phyloP scores from a whole-genome alignment of 768 basidiomycete genomes.

The Psilocybe azurescens region DNA sequence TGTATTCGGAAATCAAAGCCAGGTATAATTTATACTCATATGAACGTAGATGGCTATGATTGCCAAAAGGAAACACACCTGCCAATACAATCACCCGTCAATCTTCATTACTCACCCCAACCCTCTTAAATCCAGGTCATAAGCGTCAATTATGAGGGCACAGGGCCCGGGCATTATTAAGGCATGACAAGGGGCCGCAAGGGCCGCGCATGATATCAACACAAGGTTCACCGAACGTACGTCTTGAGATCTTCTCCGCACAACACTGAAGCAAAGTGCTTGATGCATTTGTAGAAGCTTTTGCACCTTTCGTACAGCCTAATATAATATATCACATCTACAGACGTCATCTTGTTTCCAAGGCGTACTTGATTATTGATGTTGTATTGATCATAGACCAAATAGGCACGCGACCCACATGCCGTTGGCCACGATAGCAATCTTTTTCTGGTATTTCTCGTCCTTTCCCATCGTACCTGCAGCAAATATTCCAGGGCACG shows the following conservation, averaged over 20 bases:
- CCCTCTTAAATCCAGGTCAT: conserved; percentile 7
- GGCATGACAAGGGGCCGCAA: background rate
- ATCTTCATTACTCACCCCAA: conserved; percentile 14
- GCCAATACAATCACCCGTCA: conserved; percentile 3
- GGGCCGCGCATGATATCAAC: background rate
- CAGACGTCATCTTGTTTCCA: conserved; percentile 9
- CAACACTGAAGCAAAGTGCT: background rate
- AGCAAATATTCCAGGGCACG: conserved; percentile 1
- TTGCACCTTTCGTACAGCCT: background rate
- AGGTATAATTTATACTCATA: conserved; percentile 22
- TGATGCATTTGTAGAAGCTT: background rate
- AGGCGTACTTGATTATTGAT: background rate
- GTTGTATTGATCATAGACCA: conserved; percentile 4
- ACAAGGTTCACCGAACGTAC: background rate
- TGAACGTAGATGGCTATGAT: conserved; percentile 14
- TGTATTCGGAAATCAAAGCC: conserved; percentile 18
- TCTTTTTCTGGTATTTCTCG: too few relatives aligned
- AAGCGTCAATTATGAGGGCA: conserved; percentile 9
- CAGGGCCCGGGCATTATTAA: conserved; percentile 7
- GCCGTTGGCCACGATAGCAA: conserved; percentile 6
- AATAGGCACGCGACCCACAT: conserved; percentile 13
- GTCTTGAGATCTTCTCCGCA: background rate
- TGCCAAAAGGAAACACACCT: conserved; percentile 16
- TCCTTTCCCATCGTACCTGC: background rate
- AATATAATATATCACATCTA: background rate